Conservation (phyloP, 2,329 filamentous ascomycete genomes). For the Metarhizium humberi region DNA sequence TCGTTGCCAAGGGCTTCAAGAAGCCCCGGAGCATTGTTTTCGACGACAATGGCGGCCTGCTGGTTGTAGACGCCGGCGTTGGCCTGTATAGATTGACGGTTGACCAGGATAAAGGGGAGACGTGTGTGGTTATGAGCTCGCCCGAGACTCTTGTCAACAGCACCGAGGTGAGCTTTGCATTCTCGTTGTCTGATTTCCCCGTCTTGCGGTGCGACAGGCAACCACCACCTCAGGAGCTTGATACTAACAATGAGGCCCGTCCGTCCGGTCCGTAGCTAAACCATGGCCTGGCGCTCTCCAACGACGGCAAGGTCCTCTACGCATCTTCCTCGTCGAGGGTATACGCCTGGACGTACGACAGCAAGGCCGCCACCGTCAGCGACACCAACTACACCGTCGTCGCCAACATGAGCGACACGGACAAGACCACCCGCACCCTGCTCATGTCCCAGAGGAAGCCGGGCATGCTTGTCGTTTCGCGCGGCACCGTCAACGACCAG, state of each 20-base stretch:
- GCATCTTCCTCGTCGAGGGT: too few species aligned
- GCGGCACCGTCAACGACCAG: too few species aligned
- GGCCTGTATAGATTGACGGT: constrained; percentile 33
- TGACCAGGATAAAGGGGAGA: constrained; percentile 28
- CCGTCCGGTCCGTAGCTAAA: constrained; percentile 32
- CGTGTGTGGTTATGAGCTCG: constrained; percentile 29
- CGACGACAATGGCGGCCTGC: constrained; percentile 33
- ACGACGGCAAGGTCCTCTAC: constrained; percentile 34
- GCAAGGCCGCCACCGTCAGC: too few species aligned
- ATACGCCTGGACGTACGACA: too few species aligned
- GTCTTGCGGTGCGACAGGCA: too few species aligned
- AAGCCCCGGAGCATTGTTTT: constrained; percentile 36
- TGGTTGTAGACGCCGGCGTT: constrained; percentile 33
- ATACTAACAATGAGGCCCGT: constrained; percentile 21
- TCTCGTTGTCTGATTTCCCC: too few species aligned
- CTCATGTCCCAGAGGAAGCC: too few species aligned
- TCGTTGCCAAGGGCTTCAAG: constrained; percentile 31
- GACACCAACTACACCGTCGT: too few species aligned
- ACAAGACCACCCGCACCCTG: too few species aligned
- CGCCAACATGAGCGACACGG: too few species aligned
- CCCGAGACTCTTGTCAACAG: constrained; percentile 19
- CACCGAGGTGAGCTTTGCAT: too few species aligned
- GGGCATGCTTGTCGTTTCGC: too few species aligned
- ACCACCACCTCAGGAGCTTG: constrained; percentile 9
- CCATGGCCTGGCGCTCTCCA: constrained; percentile 45